Conservation (phyloP, 768 basidiomycete genomes). For the Podaxis mareebaensis region DNA sequence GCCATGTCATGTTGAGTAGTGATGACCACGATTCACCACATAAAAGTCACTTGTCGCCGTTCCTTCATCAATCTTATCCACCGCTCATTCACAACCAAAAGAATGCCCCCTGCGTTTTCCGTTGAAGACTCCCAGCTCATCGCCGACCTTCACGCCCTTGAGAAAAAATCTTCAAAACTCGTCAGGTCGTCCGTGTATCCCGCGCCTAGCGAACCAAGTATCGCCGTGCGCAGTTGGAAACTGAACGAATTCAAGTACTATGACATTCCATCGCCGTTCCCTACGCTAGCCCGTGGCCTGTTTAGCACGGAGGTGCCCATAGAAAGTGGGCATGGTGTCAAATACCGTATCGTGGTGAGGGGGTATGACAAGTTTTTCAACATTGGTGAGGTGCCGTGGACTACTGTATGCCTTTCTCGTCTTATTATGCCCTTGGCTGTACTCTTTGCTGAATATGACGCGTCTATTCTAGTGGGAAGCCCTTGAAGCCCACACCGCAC, state of each 20-base stretch:
- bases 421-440: slow-evolving; percentile 8
- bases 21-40: neutral
- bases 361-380: slow-evolving; percentile 99
- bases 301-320: slow-evolving; percentile 61
- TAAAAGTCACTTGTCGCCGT: neutral
- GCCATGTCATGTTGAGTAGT: neutral
- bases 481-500: slow-evolving; percentile 64
- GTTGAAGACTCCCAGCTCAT: slow-evolving; percentile 62
- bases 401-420: slow-evolving; percentile 57
- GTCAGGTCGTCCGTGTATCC: slow-evolving; percentile 57
- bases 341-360: slow-evolving; percentile 72
- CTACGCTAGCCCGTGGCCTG: slow-evolving; percentile 90
- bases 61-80: neutral
- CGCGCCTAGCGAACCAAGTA: slow-evolving; percentile 55
- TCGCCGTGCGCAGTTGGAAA: slow-evolving; percentile 84
- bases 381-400: slow-evolving; percentile 95
- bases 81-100: slow-evolving; percentile 6
- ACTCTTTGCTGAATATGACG: neutral
- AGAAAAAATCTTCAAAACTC: slow-evolving; percentile 61
- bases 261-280: slow-evolving; percentile 86
- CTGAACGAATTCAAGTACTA: slow-evolving; percentile 98
- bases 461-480: slow-evolving; percentile 63
- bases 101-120: slow-evolving; percentile 20
- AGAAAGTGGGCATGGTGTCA: slow-evolving; percentile 20
- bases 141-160: slow-evolving; percentile 48